Evolutionary conservation across 208 protist species (phyloP).

Genomic region (Herpetomonas samuelpessoai): DNA sequence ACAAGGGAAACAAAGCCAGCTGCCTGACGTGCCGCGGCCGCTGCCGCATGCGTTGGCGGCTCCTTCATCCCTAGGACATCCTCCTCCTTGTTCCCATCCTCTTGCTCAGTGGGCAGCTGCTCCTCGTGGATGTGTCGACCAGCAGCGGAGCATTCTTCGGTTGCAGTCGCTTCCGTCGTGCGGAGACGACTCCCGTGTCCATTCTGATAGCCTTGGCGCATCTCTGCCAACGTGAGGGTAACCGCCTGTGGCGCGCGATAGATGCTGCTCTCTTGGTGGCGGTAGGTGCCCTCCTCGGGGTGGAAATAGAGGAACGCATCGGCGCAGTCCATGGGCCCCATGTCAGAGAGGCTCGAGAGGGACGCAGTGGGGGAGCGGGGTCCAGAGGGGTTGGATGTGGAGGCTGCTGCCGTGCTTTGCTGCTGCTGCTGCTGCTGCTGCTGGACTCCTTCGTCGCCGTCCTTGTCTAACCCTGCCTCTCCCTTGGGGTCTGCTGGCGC

Average conservation of each 20-base stretch:
- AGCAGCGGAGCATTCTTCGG: too few relatives aligned
- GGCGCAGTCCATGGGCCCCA: conserved; percentile 52
- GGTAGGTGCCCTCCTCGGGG: conserved; percentile 15
- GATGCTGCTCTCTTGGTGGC: conserved; percentile 25
- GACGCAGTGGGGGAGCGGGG: not conserved
- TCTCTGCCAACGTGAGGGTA: not conserved
- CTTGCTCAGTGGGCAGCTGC: too few relatives aligned
- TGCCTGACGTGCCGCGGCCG: too few relatives aligned
- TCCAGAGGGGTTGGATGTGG: too few relatives aligned
- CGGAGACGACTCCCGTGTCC: not conserved
- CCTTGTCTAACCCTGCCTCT: not conserved
- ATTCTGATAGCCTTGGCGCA: conserved; percentile 14
- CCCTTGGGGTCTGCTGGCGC: not conserved
- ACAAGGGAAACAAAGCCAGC: too few relatives aligned
- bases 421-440: too few relatives aligned
- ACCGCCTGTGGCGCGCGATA: conserved; percentile 23
- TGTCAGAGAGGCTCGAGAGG: conserved; percentile 4
- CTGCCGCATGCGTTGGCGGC: not conserved
- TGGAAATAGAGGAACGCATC: conserved; percentile 48
- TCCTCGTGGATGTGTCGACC: too few relatives aligned
- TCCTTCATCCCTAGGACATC: not conserved
- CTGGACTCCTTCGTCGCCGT: too few relatives aligned
- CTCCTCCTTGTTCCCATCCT: not conserved
- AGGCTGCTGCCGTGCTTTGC: not conserved
- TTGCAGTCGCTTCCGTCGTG: not conserved